A percentile compares a stretch with the other conserved stretches of the same genome.
Conservation (phyloP, 2,329 filamentous ascomycete species). For the Xylaria sp. region DNA sequence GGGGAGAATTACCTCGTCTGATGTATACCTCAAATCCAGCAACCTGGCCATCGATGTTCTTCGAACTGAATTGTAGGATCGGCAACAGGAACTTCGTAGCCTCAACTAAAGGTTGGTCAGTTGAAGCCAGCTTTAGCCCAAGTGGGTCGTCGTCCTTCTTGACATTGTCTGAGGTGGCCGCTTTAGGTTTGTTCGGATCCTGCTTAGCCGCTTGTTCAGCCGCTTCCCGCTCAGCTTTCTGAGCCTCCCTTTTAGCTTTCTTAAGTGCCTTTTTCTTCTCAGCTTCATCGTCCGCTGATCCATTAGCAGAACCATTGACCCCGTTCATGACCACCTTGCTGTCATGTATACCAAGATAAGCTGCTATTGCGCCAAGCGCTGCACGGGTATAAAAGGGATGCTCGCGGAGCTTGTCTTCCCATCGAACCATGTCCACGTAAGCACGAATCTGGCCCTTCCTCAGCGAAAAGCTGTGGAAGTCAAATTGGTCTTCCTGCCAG, state of each 20-base stretch:
- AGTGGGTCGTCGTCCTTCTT: slow-evolving; percentile 92
- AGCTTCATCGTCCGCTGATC: slow-evolving; percentile 64
- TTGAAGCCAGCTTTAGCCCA: slow-evolving; percentile 81
- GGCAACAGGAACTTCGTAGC: slow-evolving; percentile 87
- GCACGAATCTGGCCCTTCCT: slow-evolving; percentile 94
- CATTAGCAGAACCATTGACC: slow-evolving; percentile 63
- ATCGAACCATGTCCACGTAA: slow-evolving; percentile 95
- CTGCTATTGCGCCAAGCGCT: slow-evolving; percentile 80
- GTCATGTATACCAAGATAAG: slow-evolving; percentile 84
- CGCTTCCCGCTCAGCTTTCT: slow-evolving; percentile 79
- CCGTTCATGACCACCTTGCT: slow-evolving; percentile 74
- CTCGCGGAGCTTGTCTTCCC: slow-evolving; percentile 91
- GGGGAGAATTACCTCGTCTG: slow-evolving; percentile 73
- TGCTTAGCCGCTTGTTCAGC: slow-evolving; percentile 81
- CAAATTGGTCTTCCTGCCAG: slow-evolving; percentile 98
- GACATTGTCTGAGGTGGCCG: slow-evolving; percentile 72
- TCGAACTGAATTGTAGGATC: slow-evolving; percentile 82
- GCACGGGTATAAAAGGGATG: slow-evolving; percentile 93
- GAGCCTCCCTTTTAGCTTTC: slow-evolving; percentile 86
- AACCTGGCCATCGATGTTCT: slow-evolving; percentile 82
- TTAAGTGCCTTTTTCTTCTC: slow-evolving; percentile 89
- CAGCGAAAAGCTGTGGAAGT: slow-evolving; percentile 98
- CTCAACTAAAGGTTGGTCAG: slow-evolving; percentile 83
- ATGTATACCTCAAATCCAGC: slow-evolving; percentile 92
- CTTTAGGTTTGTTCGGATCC: slow-evolving; percentile 81